These are phyloP conservation scores for Suhomyces maxii DNA, from an alignment of 1,139 yeast species.

Conservation along the genomic window DNA sequence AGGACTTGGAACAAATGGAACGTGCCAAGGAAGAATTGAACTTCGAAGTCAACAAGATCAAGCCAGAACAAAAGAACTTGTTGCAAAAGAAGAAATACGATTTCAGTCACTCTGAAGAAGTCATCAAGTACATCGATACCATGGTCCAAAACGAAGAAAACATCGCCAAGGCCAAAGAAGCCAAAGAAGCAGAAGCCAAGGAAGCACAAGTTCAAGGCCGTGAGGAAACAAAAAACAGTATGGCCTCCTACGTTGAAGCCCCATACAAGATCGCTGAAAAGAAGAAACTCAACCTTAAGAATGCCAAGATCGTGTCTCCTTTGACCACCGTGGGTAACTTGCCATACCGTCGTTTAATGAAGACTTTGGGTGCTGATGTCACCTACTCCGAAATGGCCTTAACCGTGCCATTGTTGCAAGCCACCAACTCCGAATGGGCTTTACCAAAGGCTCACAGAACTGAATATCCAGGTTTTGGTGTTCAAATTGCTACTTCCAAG, in stretches of 20 bases:
- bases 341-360: constrained; percentile 94
- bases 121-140: constrained; percentile 56
- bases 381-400: constrained; percentile 97
- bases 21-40: constrained; percentile 31
- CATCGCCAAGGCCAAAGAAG: constrained; percentile 34
- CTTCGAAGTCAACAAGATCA: constrained; percentile 68
- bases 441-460: constrained; percentile 81
- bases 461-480: constrained; percentile 89
- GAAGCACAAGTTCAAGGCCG: constrained; percentile 22
- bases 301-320: constrained; percentile 90
- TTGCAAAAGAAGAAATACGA: constrained; percentile 65
- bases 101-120: constrained; percentile 55
- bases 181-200: constrained; percentile 17
- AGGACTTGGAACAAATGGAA: constrained; percentile 42
- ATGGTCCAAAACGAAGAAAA: constrained; percentile 39
- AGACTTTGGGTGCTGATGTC: constrained; percentile 84
- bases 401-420: constrained; percentile 80
- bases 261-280: constrained; percentile 82
- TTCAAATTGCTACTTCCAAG: constrained; percentile 88
- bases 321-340: constrained; percentile 96
- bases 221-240: constrained; percentile 31
- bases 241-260: constrained; percentile 67
- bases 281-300: constrained; percentile 62
- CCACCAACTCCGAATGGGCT: constrained; percentile 96
- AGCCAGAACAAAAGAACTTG: constrained; percentile 49